A percentile compares a stretch with the other conserved stretches of the same genome.
Evolutionary conservation across 805 yeast species (phyloP).

Genomic region (Candida silvicultrix): DNA sequence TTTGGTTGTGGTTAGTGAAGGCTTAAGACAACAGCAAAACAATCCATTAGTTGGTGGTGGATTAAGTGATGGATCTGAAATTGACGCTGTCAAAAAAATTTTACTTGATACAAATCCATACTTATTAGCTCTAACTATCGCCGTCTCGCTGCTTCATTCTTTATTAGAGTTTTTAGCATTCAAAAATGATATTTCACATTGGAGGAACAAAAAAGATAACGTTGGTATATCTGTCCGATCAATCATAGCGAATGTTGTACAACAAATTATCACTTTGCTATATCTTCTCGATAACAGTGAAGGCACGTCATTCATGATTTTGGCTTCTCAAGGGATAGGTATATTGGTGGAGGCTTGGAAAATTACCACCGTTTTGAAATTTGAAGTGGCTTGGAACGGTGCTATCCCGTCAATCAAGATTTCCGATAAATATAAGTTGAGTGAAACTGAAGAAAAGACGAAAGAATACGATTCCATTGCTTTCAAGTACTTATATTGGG

Average conservation of each 20-base stretch:
- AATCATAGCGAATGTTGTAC: conserved; percentile 32
- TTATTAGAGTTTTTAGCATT: conserved; percentile 34
- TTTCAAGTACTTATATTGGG: conserved; percentile 30
- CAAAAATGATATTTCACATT: conserved; percentile 34
- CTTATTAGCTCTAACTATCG: conserved; percentile 25
- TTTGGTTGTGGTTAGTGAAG: conserved; percentile 21
- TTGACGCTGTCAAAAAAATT: conserved; percentile 30
- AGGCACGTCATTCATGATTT: conserved; percentile 31
- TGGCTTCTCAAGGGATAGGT: conserved; percentile 30
- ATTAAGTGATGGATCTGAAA: conserved; percentile 24
- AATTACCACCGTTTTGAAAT: conserved; percentile 30
- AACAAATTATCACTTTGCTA: conserved; percentile 31
- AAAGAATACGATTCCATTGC: conserved; percentile 35
- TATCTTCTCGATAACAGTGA: conserved; percentile 33
- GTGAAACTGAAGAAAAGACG: conserved; percentile 32
- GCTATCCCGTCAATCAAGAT: conserved; percentile 19
- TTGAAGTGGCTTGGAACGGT: conserved; percentile 19
- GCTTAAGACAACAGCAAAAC: conserved; percentile 24
- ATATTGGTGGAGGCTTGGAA: conserved; percentile 37
- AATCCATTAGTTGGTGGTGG: conserved; percentile 15
- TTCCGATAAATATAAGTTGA: conserved; percentile 27
- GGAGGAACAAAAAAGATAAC: conserved; percentile 33
- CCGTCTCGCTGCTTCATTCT: conserved; percentile 30
- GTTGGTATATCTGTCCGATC: conserved; percentile 34
- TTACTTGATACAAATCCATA: conserved; percentile 32